These are phyloP conservation scores for Coemansia sp. DNA, from an alignment of 192 early-diverging fungal genomes.

Conservation along the genomic window DNA sequence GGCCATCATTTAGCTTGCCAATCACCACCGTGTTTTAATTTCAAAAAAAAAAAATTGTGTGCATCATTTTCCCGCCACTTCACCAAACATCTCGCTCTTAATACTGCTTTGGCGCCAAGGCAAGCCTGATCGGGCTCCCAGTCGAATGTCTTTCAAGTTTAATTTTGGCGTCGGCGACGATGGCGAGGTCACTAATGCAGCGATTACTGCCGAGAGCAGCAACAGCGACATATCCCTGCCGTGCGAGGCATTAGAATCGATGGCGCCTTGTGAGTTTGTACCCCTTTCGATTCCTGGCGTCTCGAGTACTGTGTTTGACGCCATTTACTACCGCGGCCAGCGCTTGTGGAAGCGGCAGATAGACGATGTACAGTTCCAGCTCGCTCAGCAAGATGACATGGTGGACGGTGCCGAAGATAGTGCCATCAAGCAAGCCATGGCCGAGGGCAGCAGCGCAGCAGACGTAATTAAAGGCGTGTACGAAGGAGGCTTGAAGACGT, in stretches of 20 bases:
- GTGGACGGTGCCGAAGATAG: constrained; percentile 45
- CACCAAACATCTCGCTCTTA: too few relatives aligned
- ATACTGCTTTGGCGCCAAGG: too few relatives aligned
- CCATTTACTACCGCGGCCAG: constrained; percentile 29
- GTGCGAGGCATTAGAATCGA: background rate
- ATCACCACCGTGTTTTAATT: constrained; percentile 39
- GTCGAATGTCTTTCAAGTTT: constrained; percentile 55
- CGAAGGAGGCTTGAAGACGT: constrained; percentile 96
- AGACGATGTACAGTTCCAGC: constrained; percentile 82
- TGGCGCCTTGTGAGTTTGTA: constrained; percentile 25
- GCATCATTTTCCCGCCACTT: too few relatives aligned
- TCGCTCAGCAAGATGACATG: constrained; percentile 74
- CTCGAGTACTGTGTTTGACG: constrained; percentile 44
- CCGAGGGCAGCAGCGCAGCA: constrained; percentile 30
- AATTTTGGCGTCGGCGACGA: constrained; percentile 40
- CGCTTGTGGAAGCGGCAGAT: constrained; percentile 71
- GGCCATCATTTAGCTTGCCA: too few relatives aligned
- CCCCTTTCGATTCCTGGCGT: constrained; percentile 31
- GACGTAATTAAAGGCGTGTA: constrained; percentile 92
- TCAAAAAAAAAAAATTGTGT: too few relatives aligned
- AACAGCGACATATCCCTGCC: background rate
- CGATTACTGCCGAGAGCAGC: background rate
- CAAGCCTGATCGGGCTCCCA: too few relatives aligned
- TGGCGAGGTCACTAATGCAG: constrained; percentile 7
- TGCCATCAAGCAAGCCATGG: constrained; percentile 32